phyloP scores from a whole-genome alignment of 73 alveolate species.

The Paramecium primaurelia region DNA sequence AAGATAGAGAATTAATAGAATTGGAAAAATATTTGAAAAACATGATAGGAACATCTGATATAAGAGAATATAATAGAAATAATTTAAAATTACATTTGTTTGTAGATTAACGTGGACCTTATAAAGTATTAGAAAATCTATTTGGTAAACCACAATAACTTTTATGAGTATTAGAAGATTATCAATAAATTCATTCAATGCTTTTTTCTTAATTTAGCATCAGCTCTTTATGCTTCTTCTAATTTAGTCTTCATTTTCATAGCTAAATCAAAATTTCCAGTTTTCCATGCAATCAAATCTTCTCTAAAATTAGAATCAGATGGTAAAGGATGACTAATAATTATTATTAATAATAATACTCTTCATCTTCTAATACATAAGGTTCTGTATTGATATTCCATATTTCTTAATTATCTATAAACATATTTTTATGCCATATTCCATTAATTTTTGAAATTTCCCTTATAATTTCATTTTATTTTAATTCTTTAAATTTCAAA shows the following conservation, averaged over 20 bases:
- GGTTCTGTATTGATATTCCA: slow-evolving; percentile 31
- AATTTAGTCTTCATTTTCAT: neutral
- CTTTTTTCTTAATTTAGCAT: slow-evolving; percentile 42
- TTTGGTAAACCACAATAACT: slow-evolving; percentile 18
- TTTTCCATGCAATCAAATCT: slow-evolving; percentile 20
- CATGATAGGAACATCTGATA: slow-evolving; percentile 16
- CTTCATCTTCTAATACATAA: slow-evolving; percentile 51
- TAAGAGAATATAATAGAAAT: slow-evolving; percentile 36
- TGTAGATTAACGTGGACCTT: slow-evolving; percentile 32
- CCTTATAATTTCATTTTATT: neutral
- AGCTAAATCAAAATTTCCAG: slow-evolving; percentile 25
- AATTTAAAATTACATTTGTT: slow-evolving; percentile 13
- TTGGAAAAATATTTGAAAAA: neutral
- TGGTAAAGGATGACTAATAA: neutral
- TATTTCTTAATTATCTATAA: neutral
- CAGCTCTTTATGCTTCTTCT: slow-evolving; percentile 46
- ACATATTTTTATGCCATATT: slow-evolving; percentile 44
- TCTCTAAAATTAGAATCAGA: slow-evolving; percentile 12
- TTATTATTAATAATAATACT: neutral
- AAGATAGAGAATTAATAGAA: slow-evolving; percentile 64
- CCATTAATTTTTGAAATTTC: slow-evolving; percentile 20
- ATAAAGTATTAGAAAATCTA: slow-evolving; percentile 13
- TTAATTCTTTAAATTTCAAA: neutral
- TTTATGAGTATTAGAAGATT: neutral
- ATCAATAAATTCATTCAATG: neutral